Evolutionary conservation across 2,329 filamentous ascomycete species (phyloP), one percentile per base, ranked within the genome.

Genomic region (Eutypa lata): DNA sequence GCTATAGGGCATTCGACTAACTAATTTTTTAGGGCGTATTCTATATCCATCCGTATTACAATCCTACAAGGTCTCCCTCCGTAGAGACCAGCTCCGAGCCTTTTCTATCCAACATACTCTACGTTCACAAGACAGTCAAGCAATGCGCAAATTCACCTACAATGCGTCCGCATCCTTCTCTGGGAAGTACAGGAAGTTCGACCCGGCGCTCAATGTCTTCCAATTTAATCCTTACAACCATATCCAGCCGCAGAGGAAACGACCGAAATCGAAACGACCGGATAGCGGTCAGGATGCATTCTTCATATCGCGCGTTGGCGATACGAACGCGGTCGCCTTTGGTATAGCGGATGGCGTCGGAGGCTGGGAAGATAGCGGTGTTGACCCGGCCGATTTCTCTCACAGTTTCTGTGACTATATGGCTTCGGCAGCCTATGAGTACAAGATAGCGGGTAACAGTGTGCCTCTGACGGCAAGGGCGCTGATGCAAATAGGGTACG

Each of bases 221-320:
- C 83, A 87, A 65, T 92, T 90, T 74, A 84, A 87, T 58, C 84
- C 84, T 1, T 78, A 84, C 70, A 77, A 83, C 64, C 77, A 76
- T 48, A 83, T 81, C 58, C 80, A 79, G 55, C 77, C 75, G 54
- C 76, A 76, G 48, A 74, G 74, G 60, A 70, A 79, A 60, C 68
- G 66, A 31, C 76, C 81, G 65, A 83, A 84, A 67, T 77, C 75
- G 60, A 79, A 76, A 57, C 84, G 89, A 22, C 89, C 88, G 48
- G 87, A 84, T 53, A 94, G 89, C 48, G 94, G 94, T 16, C 92
- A 99, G 72, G 94, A 99, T 79, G 90, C 94, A 53, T 97, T 97
- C 76, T 99, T 99, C 72, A 88, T 94, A 62, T 83, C 88, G 66
- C 84, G 86, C 22, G 77, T 97, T n/a, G 90, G 89, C 49, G 82